These are phyloP conservation scores for Limnanthes douglasii DNA, from an alignment of 345 rosid species.

Conservation along the genomic window DNA sequence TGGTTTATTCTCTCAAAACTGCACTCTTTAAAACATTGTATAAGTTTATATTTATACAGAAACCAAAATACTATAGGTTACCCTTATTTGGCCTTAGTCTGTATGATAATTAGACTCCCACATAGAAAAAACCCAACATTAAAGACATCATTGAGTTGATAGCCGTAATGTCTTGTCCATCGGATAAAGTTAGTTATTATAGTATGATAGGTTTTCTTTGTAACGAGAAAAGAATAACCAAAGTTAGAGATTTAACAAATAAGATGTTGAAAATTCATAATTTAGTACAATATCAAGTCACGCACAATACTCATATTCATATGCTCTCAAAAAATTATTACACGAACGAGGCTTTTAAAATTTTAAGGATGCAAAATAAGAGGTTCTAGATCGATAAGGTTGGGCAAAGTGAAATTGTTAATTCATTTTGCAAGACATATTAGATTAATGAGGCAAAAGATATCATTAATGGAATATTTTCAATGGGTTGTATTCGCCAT, in stretches of 20 bases:
- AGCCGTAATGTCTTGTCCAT: constrained; percentile 46
- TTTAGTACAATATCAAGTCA: constrained; percentile 60
- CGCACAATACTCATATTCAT: constrained; percentile 58
- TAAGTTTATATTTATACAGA: too few relatives aligned
- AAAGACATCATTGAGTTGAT: constrained; percentile 58
- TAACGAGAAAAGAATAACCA: constrained; percentile 44
- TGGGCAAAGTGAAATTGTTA: constrained; percentile 58
- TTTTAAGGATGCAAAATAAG: constrained; percentile 44
- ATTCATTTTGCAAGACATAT: constrained; percentile 52
- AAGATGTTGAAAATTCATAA: constrained; percentile 49
- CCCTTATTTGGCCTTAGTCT: too few relatives aligned
- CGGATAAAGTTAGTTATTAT: constrained; percentile 81
- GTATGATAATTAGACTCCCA: too few relatives aligned
- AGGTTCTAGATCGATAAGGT: constrained; percentile 63
- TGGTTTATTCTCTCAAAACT: too few relatives aligned
- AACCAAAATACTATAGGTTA: too few relatives aligned
- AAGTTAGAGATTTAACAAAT: constrained; percentile 46
- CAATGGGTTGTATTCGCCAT: constrained; percentile 60
- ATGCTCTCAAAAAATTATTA: constrained; percentile 62
- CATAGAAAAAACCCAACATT: too few relatives aligned
- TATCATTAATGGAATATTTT: constrained; percentile 58
- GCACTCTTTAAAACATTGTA: too few relatives aligned
- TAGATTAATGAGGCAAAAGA: constrained; percentile 56
- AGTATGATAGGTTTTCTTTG: constrained; percentile 60
- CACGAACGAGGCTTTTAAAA: constrained; percentile 65